These are phyloP conservation scores for Fusarium gaditjirri DNA, from an alignment of 2,329 filamentous ascomycete genomes.

Conservation along the genomic window DNA sequence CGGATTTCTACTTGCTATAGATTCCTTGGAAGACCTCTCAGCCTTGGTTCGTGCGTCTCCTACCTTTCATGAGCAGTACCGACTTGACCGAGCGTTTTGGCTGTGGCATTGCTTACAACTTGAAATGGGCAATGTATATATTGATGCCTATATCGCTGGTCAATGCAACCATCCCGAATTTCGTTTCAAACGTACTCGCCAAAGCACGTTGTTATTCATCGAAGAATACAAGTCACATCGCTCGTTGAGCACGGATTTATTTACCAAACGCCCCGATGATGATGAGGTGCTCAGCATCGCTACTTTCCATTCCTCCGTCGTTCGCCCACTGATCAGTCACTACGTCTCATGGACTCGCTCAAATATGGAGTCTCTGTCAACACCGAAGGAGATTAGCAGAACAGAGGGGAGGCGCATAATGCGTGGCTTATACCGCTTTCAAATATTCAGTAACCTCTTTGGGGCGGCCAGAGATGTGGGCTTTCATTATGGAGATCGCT, in stretches of 20 bases:
- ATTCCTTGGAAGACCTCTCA: background rate
- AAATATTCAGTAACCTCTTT: background rate
- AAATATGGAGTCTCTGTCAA: too few relatives aligned
- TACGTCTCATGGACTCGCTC: too few relatives aligned
- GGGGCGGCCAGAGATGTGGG: too few relatives aligned
- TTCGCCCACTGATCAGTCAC: too few relatives aligned
- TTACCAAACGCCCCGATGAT: background rate
- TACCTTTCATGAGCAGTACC: background rate
- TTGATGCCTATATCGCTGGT: background rate
- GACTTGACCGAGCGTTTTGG: background rate
- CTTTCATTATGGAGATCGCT: too few relatives aligned
- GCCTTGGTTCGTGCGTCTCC: background rate
- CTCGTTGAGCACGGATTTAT: too few relatives aligned
- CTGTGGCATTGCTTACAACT: background rate
- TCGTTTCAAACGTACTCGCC: background rate
- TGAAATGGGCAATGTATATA: background rate
- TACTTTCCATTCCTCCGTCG: background rate
- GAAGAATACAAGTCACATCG: too few relatives aligned
- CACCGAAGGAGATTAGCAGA: background rate
- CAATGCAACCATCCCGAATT: background rate
- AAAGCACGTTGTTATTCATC: background rate
- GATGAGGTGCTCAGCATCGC: background rate
- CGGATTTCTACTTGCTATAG: background rate
- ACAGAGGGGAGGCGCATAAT: slow-evolving; percentile 15
- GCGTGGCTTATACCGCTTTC: slow-evolving; percentile 24